A percentile compares a stretch with the other conserved stretches of the same genome.
Conservation (phyloP, 129 eudicot genomes). For the Tagetes erecta region DNA sequence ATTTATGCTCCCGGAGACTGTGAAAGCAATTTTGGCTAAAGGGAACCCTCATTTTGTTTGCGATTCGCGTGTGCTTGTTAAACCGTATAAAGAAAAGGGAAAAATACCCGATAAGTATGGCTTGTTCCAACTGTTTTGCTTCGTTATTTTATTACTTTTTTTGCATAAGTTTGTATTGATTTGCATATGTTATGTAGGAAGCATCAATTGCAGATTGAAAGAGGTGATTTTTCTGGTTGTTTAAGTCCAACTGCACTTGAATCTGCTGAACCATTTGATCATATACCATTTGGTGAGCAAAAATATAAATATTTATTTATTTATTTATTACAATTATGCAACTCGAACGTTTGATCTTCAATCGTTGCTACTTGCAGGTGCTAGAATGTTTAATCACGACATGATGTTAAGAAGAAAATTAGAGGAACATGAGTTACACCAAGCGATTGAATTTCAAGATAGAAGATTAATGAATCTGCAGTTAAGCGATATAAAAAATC, state of each 20-base stretch:
- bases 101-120: slow-evolving; percentile 85
- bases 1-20: slow-evolving; percentile 85
- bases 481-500: slow-evolving; percentile 56
- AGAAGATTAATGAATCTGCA: slow-evolving; percentile 79
- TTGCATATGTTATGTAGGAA: slow-evolving; percentile 46
- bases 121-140: not conserved
- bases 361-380: slow-evolving; percentile 40
- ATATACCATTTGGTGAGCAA: slow-evolving; percentile 57
- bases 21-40: slow-evolving; percentile 87
- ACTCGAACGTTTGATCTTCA: not conserved
- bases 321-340: not conserved
- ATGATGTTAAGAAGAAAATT: slow-evolving; percentile 71
- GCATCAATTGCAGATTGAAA: slow-evolving; percentile 64
- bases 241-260: slow-evolving; percentile 80
- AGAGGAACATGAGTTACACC: slow-evolving; percentile 82
- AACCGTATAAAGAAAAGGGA: slow-evolving; percentile 97
- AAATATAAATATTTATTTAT: not conserved
- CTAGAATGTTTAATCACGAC: slow-evolving; percentile 71
- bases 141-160: not conserved
- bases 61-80: slow-evolving; percentile 96
- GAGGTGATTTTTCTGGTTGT: slow-evolving; percentile 67
- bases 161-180: no score
- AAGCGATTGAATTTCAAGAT: slow-evolving; percentile 76
- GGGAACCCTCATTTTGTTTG: slow-evolving; percentile 98
- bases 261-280: slow-evolving; percentile 66